These are phyloP conservation scores for Skeletonema potamos DNA, from an alignment of 108 stramenopile genomes.

Conservation along the genomic window DNA sequence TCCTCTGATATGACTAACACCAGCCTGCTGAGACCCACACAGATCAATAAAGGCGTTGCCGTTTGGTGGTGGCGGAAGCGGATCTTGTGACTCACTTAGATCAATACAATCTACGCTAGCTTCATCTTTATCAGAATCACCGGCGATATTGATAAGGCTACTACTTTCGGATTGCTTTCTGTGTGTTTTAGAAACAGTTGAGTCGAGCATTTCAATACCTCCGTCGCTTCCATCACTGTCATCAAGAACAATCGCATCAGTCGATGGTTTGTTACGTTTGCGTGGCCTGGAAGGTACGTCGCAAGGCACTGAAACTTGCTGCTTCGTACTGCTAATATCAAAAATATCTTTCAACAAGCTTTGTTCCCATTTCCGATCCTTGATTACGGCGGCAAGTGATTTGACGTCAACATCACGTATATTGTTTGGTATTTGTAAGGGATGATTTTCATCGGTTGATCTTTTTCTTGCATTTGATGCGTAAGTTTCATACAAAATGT, in stretches of 20 bases:
- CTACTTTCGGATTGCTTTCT: background rate
- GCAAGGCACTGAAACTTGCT: background rate
- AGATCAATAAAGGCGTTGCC: slow-evolving; percentile 7
- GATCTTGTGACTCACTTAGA: background rate
- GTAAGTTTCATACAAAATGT: slow-evolving; percentile 20
- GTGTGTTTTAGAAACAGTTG: background rate
- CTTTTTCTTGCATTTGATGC: slow-evolving; percentile 28
- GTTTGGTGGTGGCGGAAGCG: background rate
- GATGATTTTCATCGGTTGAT: background rate
- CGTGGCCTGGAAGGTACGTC: background rate
- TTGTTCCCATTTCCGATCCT: slow-evolving; percentile 17
- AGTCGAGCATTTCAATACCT: background rate
- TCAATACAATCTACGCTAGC: slow-evolving; percentile 6
- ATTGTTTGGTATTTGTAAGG: background rate
- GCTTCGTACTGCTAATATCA: background rate
- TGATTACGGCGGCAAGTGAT: slow-evolving; percentile 3
- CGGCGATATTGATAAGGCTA: background rate
- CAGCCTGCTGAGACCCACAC: slow-evolving; percentile 6
- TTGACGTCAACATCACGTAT: slow-evolving; percentile 28
- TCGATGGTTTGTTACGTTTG: background rate
- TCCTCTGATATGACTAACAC: background rate
- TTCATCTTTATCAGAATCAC: background rate
- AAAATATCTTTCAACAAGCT: slow-evolving; percentile 1
- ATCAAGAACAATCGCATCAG: background rate
- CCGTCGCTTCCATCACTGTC: background rate